Conservation (phyloP, 192 early-diverging fungal species). For the Anaeromyces robustus region DNA sequence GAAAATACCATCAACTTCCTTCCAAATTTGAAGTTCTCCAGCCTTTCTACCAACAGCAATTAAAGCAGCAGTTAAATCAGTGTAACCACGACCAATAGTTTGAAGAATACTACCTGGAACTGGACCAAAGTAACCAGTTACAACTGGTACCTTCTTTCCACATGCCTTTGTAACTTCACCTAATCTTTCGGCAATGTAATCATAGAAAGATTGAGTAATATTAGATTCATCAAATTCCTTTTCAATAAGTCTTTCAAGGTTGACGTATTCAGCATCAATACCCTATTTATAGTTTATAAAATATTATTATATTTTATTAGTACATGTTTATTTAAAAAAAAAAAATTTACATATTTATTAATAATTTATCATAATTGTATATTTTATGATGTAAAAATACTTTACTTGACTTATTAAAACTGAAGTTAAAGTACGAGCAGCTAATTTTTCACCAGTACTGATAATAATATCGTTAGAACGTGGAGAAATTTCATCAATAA, state of each 20-base stretch:
- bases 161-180: conserved; percentile 13
- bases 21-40: conserved; percentile 94
- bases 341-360: too few relatives aligned
- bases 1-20: conserved; percentile 98
- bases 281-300: too few relatives aligned
- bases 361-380: too few relatives aligned
- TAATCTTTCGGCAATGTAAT: conserved; percentile 65
- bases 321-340: too few relatives aligned
- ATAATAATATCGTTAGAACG: conserved; percentile 90
- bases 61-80: conserved; percentile 89
- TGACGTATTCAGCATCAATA: too few relatives aligned
- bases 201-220: conserved; percentile 91
- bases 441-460: conserved; percentile 83
- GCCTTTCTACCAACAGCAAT: conserved; percentile 78
- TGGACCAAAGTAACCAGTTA: conserved; percentile 83
- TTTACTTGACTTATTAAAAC: conserved; percentile 50
- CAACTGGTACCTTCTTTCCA: conserved; percentile 19
- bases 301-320: too few relatives aligned
- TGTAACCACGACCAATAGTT: conserved; percentile 94
- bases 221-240: conserved; percentile 46
- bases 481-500: conserved; percentile 94
- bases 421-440: conserved; percentile 75
- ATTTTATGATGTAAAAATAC: not conserved
- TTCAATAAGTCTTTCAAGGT: conserved; percentile 9
- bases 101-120: conserved; percentile 80